Base-by-base conservation (phyloP, 257 asterid species). In the Plantago major region DNA sequence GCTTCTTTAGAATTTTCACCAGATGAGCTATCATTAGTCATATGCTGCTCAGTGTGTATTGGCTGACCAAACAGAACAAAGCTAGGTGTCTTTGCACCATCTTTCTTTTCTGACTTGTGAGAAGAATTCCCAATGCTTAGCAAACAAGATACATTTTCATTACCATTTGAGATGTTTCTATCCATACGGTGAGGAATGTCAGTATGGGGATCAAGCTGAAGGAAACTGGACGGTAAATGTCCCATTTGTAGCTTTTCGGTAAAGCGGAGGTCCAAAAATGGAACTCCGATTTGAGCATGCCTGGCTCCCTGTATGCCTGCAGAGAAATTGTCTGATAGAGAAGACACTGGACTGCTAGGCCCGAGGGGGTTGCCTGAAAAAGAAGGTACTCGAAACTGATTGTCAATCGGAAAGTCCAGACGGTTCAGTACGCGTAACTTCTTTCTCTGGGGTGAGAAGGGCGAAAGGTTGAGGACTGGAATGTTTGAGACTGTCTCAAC, bases 241-340 rank as follows among this genome's bases (percentile, higher is more conserved):
- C 90, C 95, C 75, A 78, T 76, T 67, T 83, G 90, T 77, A 81
- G 84, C 73, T 84, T 86, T 83, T 84, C 86, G 84, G 79, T 84
- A 62, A 81, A 79, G 69, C 77, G 96, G 85, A 88, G 80, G 65
- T 79, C 96, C 81, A 73, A 72, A 47, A 83, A 74, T 0, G 89
- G 95, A 63, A 75, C 81, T 84, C 96, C 98, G 67, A 77, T 75
- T 83, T 86, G 90, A 80, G 90, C 85, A 84, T 92, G 99, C 99
- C 99, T 89, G 99, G 99, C 91, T 92, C 96, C 97, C 97, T 92
- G 99, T 86, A 92, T 78, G 93, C 97, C 97, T 81, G 90, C 96
- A 89, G 99, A 49, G 28, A 80, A 59, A 76, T 74, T 79, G 85
- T 86, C 89, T 0, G 88, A 64, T 40, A 81, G 80, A 82, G 86